Evolutionary conservation across 208 protist genomes (phyloP).

Genomic region (Phytomonas francai): DNA sequence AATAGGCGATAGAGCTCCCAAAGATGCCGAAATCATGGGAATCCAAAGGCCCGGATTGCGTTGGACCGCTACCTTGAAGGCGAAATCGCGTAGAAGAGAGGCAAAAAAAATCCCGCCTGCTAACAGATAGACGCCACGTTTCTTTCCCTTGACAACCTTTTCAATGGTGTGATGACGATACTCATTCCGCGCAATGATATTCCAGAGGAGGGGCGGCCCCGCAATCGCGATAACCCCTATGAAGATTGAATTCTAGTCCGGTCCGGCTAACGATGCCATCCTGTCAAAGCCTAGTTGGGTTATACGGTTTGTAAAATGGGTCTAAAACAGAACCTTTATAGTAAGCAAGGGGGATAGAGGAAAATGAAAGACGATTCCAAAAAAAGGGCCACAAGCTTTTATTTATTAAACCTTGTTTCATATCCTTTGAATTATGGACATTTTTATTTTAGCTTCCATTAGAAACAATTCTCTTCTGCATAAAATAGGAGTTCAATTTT

Average conservation of each 20-base stretch:
- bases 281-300: neutral
- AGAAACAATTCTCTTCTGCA: too few species aligned
- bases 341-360: conserved; percentile 2
- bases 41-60: conserved; percentile 26
- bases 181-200: conserved; percentile 84
- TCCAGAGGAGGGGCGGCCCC: conserved; percentile 78
- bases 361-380: neutral
- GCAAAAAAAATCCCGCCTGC: conserved; percentile 76
- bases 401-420: too few species aligned
- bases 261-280: neutral
- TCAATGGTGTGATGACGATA: conserved; percentile 79
- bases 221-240: conserved; percentile 48
- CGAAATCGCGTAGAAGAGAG: conserved; percentile 56
- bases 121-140: conserved; percentile 76
- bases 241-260: neutral
- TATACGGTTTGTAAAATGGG: neutral
- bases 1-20: neutral
- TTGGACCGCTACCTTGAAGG: conserved; percentile 55
- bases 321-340: neutral
- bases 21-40: conserved; percentile 15
- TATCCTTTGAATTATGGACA: too few species aligned
- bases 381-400: neutral
- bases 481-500: too few species aligned
- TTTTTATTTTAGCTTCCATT: too few species aligned
- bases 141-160: conserved; percentile 23